Evolutionary conservation across 2,329 filamentous ascomycete genomes (phyloP), one percentile per base, ranked within the genome.

Genomic region (Clarireedia sp.): DNA sequence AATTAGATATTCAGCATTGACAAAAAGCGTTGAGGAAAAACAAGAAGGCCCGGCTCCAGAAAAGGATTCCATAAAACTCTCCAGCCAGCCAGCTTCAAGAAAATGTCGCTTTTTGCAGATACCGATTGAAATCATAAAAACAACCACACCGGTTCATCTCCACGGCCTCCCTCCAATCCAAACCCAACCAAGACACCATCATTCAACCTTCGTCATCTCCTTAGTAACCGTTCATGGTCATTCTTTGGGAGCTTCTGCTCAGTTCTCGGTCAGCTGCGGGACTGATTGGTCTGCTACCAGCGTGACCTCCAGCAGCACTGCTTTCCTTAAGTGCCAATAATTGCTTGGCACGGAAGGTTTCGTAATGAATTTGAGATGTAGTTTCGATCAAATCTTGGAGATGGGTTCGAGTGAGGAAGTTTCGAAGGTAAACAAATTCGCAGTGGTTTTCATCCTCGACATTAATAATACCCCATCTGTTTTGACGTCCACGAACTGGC

Each of bases 281-380:
- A 72, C 89, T 95, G 78, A 99, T 99, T 69, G 94, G 94, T 72
- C 92, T 82, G 78, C 89, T 94, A 63, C 86, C 83, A 66, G 84
- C 73, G 77, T 84, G 79, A 60, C 70, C 69, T 56, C 76, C 77
- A 63, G 90, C 88, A 65, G 90, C 89, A 70, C 89, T 95, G 80
- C 88, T 96, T 80, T 99, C 94, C 84, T 97, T 99, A 72, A 99
- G 82, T 57, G 94, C 94, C 70, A 99, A 78, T 68, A 99, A 80
- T 76, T 99, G 94, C 85, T 99, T 99, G 68, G 94, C 91, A 75
- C 94, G 91, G 91, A 99, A 99, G 58, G 90, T 95, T 81, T 99
- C 94, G 80, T 99, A 99, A 81, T 99, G 94, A 75, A 96, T 99
- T 79, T 99, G 94, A 66, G 91, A 96, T 48, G 94, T 99, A 33